A percentile compares a stretch with the other conserved stretches of the same genome.
Conservation (phyloP, 345 rosid genomes). For the Adansonia digitata region DNA sequence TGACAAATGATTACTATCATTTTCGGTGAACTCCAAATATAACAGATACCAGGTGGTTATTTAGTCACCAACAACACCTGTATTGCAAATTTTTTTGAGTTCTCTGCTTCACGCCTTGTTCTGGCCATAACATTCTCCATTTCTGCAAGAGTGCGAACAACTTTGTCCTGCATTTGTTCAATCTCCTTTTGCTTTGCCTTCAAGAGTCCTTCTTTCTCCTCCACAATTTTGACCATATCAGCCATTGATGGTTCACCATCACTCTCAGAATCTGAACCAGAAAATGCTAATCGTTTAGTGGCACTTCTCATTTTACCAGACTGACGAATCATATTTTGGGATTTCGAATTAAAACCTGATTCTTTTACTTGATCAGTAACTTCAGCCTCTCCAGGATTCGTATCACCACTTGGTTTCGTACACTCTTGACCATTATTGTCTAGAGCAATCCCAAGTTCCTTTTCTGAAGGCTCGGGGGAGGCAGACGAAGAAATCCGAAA, state of each 20-base stretch:
- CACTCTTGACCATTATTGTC: constrained; percentile 18
- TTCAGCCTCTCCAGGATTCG: constrained; percentile 19
- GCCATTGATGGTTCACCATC: constrained; percentile 57
- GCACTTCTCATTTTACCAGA: constrained; percentile 36
- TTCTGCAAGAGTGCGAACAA: constrained; percentile 73
- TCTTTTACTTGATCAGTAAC: constrained; percentile 26
- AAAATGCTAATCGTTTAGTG: constrained; percentile 40
- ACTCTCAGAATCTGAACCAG: constrained; percentile 57
- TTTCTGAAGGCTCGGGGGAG: constrained; percentile 48
- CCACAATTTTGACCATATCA: constrained; percentile 68
- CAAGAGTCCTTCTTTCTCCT: constrained; percentile 62
- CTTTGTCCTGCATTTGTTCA: constrained; percentile 68
- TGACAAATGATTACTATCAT: background rate
- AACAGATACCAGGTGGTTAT: constrained; percentile 5
- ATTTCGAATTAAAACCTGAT: constrained; percentile 37
- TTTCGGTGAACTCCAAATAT: background rate
- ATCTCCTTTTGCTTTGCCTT: constrained; percentile 56
- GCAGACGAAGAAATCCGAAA: constrained; percentile 62
- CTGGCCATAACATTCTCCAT: constrained; percentile 85
- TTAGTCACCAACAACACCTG: constrained; percentile 44
- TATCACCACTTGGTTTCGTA: constrained; percentile 17
- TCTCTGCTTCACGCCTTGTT: constrained; percentile 85
- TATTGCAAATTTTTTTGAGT: constrained; percentile 72
- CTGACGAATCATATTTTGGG: constrained; percentile 18
- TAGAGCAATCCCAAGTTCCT: constrained; percentile 32